Evolutionary conservation across 2,329 filamentous ascomycete species (phyloP).

Genomic region (Aureobasidium sp.): DNA sequence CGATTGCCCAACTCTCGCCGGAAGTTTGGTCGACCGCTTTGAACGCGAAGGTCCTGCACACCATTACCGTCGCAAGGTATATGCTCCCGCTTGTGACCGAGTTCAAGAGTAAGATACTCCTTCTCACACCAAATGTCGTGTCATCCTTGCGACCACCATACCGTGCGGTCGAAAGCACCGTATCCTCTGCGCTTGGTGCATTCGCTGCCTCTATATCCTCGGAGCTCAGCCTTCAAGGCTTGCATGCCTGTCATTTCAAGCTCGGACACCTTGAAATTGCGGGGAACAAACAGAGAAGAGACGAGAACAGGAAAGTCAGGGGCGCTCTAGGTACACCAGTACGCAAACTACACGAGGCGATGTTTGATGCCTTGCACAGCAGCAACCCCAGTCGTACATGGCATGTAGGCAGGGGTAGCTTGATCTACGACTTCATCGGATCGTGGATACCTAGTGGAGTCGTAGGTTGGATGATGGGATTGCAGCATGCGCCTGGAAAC

Average conservation of each 20-base stretch:
- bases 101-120: slow-evolving; percentile 59
- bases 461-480: slow-evolving; percentile 91
- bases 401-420: slow-evolving; percentile 76
- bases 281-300: slow-evolving; percentile 34
- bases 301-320: slow-evolving; percentile 36
- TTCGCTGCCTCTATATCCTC: slow-evolving; percentile 74
- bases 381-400: slow-evolving; percentile 54
- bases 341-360: slow-evolving; percentile 72
- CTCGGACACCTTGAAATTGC: slow-evolving; percentile 86
- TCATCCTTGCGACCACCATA: slow-evolving; percentile 72
- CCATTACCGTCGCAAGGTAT: slow-evolving; percentile 79
- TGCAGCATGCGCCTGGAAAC: slow-evolving; percentile 28
- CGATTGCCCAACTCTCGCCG: slow-evolving; percentile 76
- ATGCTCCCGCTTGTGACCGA: slow-evolving; percentile 57
- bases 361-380: slow-evolving; percentile 81
- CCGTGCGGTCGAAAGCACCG: slow-evolving; percentile 76
- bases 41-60: slow-evolving; percentile 84
- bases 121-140: slow-evolving; percentile 74
- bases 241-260: slow-evolving; percentile 80
- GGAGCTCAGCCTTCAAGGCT: slow-evolving; percentile 67
- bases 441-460: slow-evolving; percentile 68
- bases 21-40: slow-evolving; percentile 83
- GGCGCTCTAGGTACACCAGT: slow-evolving; percentile 60
- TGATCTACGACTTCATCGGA: slow-evolving; percentile 79
- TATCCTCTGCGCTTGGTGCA: slow-evolving; percentile 78